Base-by-base conservation (phyloP, 371 early-diverging fungal species). In the Mucor lusitanicus region DNA sequence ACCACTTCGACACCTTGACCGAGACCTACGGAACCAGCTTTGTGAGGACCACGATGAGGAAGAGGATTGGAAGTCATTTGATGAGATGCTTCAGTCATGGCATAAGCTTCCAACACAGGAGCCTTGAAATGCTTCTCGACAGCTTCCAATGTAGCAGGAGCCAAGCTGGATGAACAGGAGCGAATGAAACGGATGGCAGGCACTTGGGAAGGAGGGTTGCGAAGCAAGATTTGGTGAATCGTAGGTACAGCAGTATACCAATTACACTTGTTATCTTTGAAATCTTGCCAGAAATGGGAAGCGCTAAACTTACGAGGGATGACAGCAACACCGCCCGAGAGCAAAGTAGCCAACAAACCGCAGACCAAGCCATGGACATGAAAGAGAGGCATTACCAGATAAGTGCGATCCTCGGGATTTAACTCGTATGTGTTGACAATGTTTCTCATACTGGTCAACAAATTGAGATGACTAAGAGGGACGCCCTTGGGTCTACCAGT, bases 11-110 rank as follows among this genome's bases (percentile, higher is more conserved):
- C 92, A 55, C 95, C 95, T 67, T 90, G 91, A 3, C 91, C 91
- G 21, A 90, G 62, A 13, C 96, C 96, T 8, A 95, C 94, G 12
- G 91, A 88, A 6, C 94, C 95, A 9, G 95, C 86, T 72, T 93
- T 94, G 68, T 89, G 91, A 13, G 73, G 70, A 6, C 83, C 85
- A 17, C 88, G 90, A 5, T 76, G 71, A 7, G 95, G 94, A 25
- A 95, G 74, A 53, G 92, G 93, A 72, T 95, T 95, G 21, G 93
- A 91, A 39, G 92, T 88, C 90, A 96, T 92, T 77, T 93, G 94
- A 75, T 96, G 96, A 21, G 94, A 81, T 1, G 95, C 93, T 77
- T 96, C 96, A 2, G 95, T 94, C 95, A 96, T 95, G 12, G 95
- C 95, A 70, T 95, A 95, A 1, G 96, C 94, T 74, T 92, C 93